Conservation (phyloP, 2,329 filamentous ascomycete genomes). For the Cadophora sp. region DNA sequence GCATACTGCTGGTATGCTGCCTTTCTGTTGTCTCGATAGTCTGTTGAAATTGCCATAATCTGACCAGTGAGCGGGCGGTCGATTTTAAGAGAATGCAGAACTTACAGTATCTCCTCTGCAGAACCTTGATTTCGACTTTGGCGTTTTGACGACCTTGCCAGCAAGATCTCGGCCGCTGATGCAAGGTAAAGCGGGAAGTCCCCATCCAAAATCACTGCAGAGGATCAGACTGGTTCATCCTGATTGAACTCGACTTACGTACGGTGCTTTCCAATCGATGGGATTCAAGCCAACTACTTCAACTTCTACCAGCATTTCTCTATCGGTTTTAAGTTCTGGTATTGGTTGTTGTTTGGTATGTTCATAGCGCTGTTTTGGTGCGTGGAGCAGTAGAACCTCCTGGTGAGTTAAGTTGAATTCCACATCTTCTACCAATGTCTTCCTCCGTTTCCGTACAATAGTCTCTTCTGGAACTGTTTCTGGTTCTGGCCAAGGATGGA, state of each 20-base stretch:
- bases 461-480: conserved; percentile 31
- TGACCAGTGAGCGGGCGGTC: conserved; percentile 40
- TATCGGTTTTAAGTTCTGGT: conserved; percentile 59
- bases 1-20: conserved; percentile 54
- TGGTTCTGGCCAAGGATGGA: conserved; percentile 38
- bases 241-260: conserved; percentile 69
- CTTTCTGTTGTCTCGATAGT: conserved; percentile 43
- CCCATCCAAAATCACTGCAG: conserved; percentile 50
- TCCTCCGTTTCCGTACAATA: conserved; percentile 22
- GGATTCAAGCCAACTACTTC: conserved; percentile 71
- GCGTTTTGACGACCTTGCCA: conserved; percentile 63
- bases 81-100: conserved; percentile 35
- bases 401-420: conserved; percentile 44
- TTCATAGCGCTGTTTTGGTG: conserved; percentile 56
- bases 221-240: conserved; percentile 63
- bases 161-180: conserved; percentile 60
- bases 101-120: conserved; percentile 60
- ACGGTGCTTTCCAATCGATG: conserved; percentile 83
- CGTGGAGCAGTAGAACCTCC: conserved; percentile 57
- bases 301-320: conserved; percentile 66
- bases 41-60: conserved; percentile 42
- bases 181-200: conserved; percentile 41
- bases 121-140: conserved; percentile 53
- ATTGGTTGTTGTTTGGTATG: conserved; percentile 53
- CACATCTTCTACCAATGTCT: neutral